phyloP scores from a whole-genome alignment of 1,284 basidiomycete species.

The Paramarasmius palmivorus region DNA sequence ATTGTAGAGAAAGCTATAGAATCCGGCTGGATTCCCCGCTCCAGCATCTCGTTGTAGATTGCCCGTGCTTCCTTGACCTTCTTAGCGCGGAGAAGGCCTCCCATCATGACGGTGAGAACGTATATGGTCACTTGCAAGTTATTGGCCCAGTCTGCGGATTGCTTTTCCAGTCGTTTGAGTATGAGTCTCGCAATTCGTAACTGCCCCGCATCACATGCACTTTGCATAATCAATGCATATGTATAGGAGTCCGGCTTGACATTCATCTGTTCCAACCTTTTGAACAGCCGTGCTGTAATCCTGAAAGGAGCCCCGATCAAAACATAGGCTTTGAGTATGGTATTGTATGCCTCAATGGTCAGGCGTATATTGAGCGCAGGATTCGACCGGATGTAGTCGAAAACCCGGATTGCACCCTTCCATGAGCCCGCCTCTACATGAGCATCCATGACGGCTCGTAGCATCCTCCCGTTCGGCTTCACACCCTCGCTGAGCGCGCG shows the following conservation, averaged over 20 bases:
- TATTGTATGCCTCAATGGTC: constrained; percentile 69
- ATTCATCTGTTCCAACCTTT: constrained; percentile 49
- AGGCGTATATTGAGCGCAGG: constrained; percentile 37
- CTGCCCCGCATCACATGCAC: constrained; percentile 76
- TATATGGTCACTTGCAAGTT: constrained; percentile 53
- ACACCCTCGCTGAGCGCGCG: constrained; percentile 64
- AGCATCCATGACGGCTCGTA: constrained; percentile 79
- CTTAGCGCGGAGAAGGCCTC: constrained; percentile 68
- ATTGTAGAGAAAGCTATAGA: constrained; percentile 76
- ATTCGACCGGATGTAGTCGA: constrained; percentile 62
- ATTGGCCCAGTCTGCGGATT: constrained; percentile 35
- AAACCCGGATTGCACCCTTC: constrained; percentile 70
- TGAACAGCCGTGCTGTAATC: constrained; percentile 68
- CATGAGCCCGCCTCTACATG: constrained; percentile 85
- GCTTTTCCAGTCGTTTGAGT: constrained; percentile 65
- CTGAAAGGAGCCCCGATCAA: constrained; percentile 77
- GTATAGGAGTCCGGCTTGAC: constrained; percentile 64
- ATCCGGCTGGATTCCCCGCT: constrained; percentile 67
- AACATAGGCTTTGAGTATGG: constrained; percentile 85
- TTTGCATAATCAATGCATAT: constrained; percentile 81
- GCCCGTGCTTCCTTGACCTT: constrained; percentile 60
- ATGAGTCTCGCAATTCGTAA: constrained; percentile 72
- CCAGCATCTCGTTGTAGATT: constrained; percentile 76
- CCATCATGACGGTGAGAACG: constrained; percentile 84
- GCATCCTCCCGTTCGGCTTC: constrained; percentile 62